Percentiles rank a stretch among this genome's conserved stretches.
Evolutionary conservation across 306 rosid genomes (phyloP).

Genomic region (peach (Prunus persica)): Prunus_persica_NCBIv2 NC_034013.1:12125001-12125500

Average conservation of each 20-base stretch:
- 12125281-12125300: background rate
- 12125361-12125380: background rate
- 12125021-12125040: slow-evolving; percentile 3
- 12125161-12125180: background rate
- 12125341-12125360: background rate
- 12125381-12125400: background rate
- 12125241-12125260: slow-evolving; percentile 11
- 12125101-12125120: slow-evolving; percentile 1
- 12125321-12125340: background rate
- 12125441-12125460: slow-evolving; percentile 6
- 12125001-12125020: background rate
- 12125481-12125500: background rate
- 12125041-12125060: background rate
- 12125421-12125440: slow-evolving; percentile 7
- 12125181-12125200: slow-evolving; percentile 1
- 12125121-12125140: slow-evolving; percentile 9
- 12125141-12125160: background rate
- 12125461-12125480: background rate
- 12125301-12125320: background rate
- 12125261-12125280: background rate
- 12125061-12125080: background rate
- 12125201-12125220: slow-evolving; percentile 24
- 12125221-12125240: slow-evolving; percentile 28
- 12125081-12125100: background rate
- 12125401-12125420: background rate